Base-by-base conservation (phyloP, 371 early-diverging fungal species). In the Nosema granulosis region DNA sequence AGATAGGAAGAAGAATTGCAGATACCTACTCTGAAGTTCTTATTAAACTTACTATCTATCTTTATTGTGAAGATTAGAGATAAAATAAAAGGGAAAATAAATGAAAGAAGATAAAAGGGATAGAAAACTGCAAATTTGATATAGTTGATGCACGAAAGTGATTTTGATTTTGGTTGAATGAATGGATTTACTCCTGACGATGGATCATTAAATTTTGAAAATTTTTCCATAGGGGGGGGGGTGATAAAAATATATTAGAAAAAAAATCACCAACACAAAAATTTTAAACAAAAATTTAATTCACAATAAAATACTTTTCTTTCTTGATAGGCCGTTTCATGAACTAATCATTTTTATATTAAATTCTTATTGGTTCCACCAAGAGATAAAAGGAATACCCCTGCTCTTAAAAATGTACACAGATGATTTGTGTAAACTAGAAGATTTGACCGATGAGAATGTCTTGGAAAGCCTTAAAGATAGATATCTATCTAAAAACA, bases 121-220 rank as follows among this genome's bases (percentile, higher is more conserved):
- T 35, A 29, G 12, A 26, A 28, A 3, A 65, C 50, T 9, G 75
- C 11, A 26, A 31, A 20, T 22, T 35, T 74, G 29, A 74, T 34
- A 35, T 65, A 29, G 3, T 4, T 51, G 6, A 29, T 38, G 16
- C 54, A 29, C 18, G 63, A 63, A 22, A 73, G 38, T 3, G 18
- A 6, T 20, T 31, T 70, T 18, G 24, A 18, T 28, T 61, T 76
- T 35, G 69, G 61, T 31, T 72, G 34, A 13, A 80, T 12, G 75
- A 83, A 83, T 12, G 83, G 83, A 62, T 83, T 80, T 67, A 81
- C 70, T 29, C 83, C 83, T 35, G 81, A 78, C 20, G 76, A 66
- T 29, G 79, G 81, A 68, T 83, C 83, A 31, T 71, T 78, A 54
- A 80, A 83, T 32, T 70, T 35, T 13, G 75, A 74, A 62, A 56